phyloP scores from a whole-genome alignment of 768 basidiomycete genomes.

The Trametes meyenii region DNA sequence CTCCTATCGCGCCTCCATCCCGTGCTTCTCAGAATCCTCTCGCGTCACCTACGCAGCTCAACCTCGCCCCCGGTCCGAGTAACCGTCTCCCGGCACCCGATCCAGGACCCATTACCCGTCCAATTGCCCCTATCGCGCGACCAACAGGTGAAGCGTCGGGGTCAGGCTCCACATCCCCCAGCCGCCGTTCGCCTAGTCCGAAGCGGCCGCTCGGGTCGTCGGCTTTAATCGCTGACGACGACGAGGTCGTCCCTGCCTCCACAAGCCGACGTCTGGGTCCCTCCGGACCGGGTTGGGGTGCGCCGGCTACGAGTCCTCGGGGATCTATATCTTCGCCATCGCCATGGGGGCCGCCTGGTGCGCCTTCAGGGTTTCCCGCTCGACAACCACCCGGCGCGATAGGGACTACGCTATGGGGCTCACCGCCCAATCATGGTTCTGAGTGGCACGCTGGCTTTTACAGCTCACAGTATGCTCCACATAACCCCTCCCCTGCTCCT shows the following conservation, averaged over 20 bases:
- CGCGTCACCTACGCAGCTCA: constrained; percentile 39
- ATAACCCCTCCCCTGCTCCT: constrained; percentile 56
- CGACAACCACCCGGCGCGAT: constrained; percentile 23
- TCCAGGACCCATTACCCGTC: constrained; percentile 65
- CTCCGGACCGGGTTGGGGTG: constrained; percentile 50
- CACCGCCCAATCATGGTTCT: constrained; percentile 31
- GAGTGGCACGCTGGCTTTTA: constrained; percentile 60
- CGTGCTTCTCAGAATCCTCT: constrained; percentile 39
- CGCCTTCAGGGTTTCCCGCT: constrained; percentile 37
- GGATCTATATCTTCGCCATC: constrained; percentile 46
- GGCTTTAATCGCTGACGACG: constrained; percentile 77
- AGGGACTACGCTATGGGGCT: constrained; percentile 33
- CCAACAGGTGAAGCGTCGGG: constrained; percentile 50
- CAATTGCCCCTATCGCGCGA: constrained; percentile 68
- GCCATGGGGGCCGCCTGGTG: constrained; percentile 46
- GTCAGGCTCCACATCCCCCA: constrained; percentile 65
- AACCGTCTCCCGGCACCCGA: constrained; percentile 47
- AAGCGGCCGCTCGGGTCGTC: constrained; percentile 78
- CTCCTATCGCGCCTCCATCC: constrained; percentile 38
- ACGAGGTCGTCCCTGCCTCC: constrained; percentile 67
- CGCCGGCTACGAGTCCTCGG: constrained; percentile 49
- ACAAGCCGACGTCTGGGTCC: constrained; percentile 43
- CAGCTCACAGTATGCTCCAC: constrained; percentile 48
- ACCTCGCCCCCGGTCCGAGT: constrained; percentile 51
- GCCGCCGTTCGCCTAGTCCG: constrained; percentile 52